Percentiles rank a stretch among this genome's conserved stretches.
Evolutionary conservation across 1,284 basidiomycete genomes (phyloP).

Genomic region (Stygiomarasmius scandens): DNA sequence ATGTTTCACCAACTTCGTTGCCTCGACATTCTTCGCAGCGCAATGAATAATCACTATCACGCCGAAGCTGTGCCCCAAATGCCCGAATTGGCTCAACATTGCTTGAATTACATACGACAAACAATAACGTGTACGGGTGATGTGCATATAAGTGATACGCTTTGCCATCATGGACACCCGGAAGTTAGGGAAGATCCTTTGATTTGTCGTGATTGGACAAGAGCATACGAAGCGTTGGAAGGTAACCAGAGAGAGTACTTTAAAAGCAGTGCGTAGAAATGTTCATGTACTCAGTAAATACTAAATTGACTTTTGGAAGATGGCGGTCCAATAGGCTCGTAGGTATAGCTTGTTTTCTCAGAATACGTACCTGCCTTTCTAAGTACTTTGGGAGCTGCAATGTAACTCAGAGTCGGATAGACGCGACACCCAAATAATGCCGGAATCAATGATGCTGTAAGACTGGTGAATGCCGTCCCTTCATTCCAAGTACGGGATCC

Average conservation of each 20-base stretch:
- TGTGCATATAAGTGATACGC: conserved; percentile 24
- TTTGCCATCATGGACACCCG: conserved; percentile 28
- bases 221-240: conserved; percentile 23
- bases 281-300: no score
- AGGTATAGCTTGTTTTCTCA: no score
- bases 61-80: background rate
- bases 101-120: conserved; percentile 34
- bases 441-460: no score
- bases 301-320: no score
- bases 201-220: conserved; percentile 33
- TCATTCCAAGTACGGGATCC: no score
- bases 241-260: background rate
- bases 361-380: no score
- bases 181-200: conserved; percentile 30
- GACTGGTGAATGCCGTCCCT: no score
- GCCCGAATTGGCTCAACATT: conserved; percentile 20
- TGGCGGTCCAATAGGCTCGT: no score
- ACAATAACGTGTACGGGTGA: conserved; percentile 34
- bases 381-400: no score
- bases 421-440: no score
- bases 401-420: no score
- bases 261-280: no score
- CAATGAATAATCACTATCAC: conserved; percentile 17
- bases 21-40: conserved; percentile 31
- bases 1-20: conserved; percentile 37